phyloP scores from a whole-genome alignment of 1,284 basidiomycete genomes.

The Psilocybe mexicana region DNA sequence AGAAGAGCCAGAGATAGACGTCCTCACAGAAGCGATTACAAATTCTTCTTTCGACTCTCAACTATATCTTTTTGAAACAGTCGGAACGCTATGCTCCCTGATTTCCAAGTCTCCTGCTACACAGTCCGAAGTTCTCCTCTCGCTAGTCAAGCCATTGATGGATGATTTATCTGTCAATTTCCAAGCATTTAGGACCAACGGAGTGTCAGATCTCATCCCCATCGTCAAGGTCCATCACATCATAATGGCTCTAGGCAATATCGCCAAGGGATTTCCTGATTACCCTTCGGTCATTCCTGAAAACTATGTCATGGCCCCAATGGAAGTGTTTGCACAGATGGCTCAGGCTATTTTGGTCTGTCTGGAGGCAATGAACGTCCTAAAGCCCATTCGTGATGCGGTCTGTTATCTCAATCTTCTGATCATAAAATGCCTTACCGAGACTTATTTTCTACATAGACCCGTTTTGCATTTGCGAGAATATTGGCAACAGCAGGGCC shows the following conservation, averaged over 20 bases:
- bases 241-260: constrained; percentile 92
- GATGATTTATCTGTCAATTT: constrained; percentile 74
- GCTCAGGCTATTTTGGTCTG: constrained; percentile 90
- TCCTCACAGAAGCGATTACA: constrained; percentile 80
- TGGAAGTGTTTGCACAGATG: constrained; percentile 84
- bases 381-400: constrained; percentile 90
- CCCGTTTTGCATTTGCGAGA: constrained; percentile 92
- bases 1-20: constrained; percentile 65
- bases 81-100: constrained; percentile 83
- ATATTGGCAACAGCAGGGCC: constrained; percentile 90
- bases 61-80: constrained; percentile 93
- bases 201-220: constrained; percentile 63
- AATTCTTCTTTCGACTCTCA: constrained; percentile 86
- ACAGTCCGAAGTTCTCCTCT: constrained; percentile 72
- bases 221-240: constrained; percentile 93
- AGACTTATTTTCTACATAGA: constrained; percentile 46
- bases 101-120: constrained; percentile 71
- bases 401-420: constrained; percentile 49
- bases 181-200: constrained; percentile 54
- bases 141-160: constrained; percentile 82
- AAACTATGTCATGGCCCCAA: constrained; percentile 70
- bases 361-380: constrained; percentile 85
- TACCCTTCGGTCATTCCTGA: constrained; percentile 70
- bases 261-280: constrained; percentile 97
- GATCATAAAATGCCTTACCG: neutral